These are phyloP conservation scores for Pestalotiopsis sp. DNA, from an alignment of 2,329 filamentous ascomycete species.

Conservation along the genomic window DNA sequence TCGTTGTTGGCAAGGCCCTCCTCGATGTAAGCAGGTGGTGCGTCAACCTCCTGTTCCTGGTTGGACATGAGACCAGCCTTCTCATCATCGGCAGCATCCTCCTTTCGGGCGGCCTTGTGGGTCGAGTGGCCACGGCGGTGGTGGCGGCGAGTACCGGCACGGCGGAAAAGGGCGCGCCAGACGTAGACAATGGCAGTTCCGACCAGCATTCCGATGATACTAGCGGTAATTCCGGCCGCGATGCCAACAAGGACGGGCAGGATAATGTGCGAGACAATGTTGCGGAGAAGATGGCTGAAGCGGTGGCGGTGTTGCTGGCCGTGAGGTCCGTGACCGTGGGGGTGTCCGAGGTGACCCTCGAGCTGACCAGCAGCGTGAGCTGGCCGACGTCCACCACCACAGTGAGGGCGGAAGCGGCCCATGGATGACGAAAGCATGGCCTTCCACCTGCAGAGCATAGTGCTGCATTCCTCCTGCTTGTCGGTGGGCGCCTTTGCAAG, in stretches of 20 bases:
- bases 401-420: slow-evolving; percentile 39
- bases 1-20: slow-evolving; percentile 23
- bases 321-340: slow-evolving; percentile 16
- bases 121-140: slow-evolving; percentile 32
- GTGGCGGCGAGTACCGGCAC: slow-evolving; percentile 31
- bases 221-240: slow-evolving; percentile 67
- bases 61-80: slow-evolving; percentile 52
- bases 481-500: slow-evolving; percentile 27
- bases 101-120: slow-evolving; percentile 38
- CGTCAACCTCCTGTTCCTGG: slow-evolving; percentile 34
- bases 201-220: slow-evolving; percentile 67
- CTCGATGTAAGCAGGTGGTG: slow-evolving; percentile 31
- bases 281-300: slow-evolving; percentile 53
- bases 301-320: slow-evolving; percentile 31
- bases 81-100: slow-evolving; percentile 46
- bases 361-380: slow-evolving; percentile 24
- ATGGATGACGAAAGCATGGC: slow-evolving; percentile 50
- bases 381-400: slow-evolving; percentile 35
- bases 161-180: slow-evolving; percentile 56
- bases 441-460: slow-evolving; percentile 57
- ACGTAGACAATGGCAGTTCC: slow-evolving; percentile 64
- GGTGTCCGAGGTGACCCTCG: slow-evolving; percentile 23
- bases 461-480: slow-evolving; percentile 35
- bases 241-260: slow-evolving; percentile 71
- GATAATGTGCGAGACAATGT: slow-evolving; percentile 64